Base-by-base conservation (phyloP, 441 rosid genomes). In the Melastoma candidum region DNA sequence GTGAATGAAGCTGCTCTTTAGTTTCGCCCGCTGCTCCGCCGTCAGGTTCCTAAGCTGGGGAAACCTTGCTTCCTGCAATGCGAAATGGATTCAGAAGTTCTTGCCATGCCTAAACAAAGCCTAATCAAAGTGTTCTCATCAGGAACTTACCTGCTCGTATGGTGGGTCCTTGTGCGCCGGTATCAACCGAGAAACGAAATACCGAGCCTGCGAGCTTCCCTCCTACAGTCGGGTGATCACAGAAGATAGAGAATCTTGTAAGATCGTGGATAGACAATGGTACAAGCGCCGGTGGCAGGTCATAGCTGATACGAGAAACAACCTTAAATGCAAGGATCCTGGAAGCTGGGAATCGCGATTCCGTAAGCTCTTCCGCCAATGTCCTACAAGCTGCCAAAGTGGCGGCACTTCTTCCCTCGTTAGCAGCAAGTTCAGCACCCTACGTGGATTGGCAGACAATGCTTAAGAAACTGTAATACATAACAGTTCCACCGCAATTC, bases 101-200 rank as follows among this genome's bases (percentile, higher is more conserved):
- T 36, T 17, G 22, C 22, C 22, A 17, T 17, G 22, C 22, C 22
- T 17, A 17, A 17, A 17, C 22, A 17, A 17, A 17, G 22, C 22
- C 22, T 17, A 17, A 17, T 0, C 22, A 17, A 5, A 32, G 41
- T 13, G 7, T 51, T 43, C 12, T 44, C 12, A 45, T 1, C 6
- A 4, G 24, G 22, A 22, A 45, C 62, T 77, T 51, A 89, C 96
- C 90, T 89, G 99, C 58, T 89, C 96, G 53, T 93, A 93, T 47
- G 99, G 95, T 66, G 95, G 95, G 69, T 93, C 99, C 77, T 86
- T 89, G 77, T 89, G 96, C 44, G 96, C 97, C 12, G 99, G 93
- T 64, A 93, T 93, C 70, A 89, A 71, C 65, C 95, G 79, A 50
- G 93, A 80, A 59, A 84, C 85, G 70, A 93, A 93, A 66, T 82